These are phyloP conservation scores for Penicillium janthinellum DNA, from an alignment of 2,329 filamentous ascomycete genomes.

Conservation along the genomic window DNA sequence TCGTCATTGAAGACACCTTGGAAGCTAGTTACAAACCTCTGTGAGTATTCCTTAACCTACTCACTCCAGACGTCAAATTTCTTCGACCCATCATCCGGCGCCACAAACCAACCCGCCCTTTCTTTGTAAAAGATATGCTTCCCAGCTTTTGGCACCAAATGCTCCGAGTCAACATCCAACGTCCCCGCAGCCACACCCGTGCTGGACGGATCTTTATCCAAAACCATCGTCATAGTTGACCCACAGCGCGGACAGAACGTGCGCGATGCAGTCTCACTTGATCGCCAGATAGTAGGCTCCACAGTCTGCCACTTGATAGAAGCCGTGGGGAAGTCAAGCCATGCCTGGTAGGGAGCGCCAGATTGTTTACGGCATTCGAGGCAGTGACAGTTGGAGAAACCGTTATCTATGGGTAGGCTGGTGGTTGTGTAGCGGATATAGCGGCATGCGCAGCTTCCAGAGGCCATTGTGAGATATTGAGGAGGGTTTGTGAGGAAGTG, in stretches of 20 bases:
- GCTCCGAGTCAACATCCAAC: slow-evolving; percentile 43
- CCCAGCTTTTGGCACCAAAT: slow-evolving; percentile 26
- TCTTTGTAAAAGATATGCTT: slow-evolving; percentile 52
- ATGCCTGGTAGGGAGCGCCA: slow-evolving; percentile 50
- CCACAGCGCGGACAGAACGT: slow-evolving; percentile 52
- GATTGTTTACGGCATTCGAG: slow-evolving; percentile 52
- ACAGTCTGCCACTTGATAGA: slow-evolving; percentile 37
- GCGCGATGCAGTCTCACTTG: slow-evolving; percentile 47
- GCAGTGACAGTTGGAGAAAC: slow-evolving; percentile 47
- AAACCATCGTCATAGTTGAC: slow-evolving; percentile 49
- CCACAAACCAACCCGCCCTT: slow-evolving; percentile 42
- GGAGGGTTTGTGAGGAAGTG: not conserved
- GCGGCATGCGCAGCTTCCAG: slow-evolving; percentile 50
- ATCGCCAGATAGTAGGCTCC: slow-evolving; percentile 35
- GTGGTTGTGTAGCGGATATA: slow-evolving; percentile 46
- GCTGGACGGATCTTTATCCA: slow-evolving; percentile 34
- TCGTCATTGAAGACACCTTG: not conserved
- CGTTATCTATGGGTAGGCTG: slow-evolving; percentile 31
- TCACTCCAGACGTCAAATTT: slow-evolving; percentile 28
- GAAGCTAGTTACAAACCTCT: too few relatives aligned
- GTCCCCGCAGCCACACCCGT: slow-evolving; percentile 45
- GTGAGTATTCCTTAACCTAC: not conserved
- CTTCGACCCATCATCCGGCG: slow-evolving; percentile 40
- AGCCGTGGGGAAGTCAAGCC: slow-evolving; percentile 39
- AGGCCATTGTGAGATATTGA: slow-evolving; percentile 24